Base-by-base conservation (phyloP, 768 basidiomycete genomes). In the Panaeolus cyanescens region DNA sequence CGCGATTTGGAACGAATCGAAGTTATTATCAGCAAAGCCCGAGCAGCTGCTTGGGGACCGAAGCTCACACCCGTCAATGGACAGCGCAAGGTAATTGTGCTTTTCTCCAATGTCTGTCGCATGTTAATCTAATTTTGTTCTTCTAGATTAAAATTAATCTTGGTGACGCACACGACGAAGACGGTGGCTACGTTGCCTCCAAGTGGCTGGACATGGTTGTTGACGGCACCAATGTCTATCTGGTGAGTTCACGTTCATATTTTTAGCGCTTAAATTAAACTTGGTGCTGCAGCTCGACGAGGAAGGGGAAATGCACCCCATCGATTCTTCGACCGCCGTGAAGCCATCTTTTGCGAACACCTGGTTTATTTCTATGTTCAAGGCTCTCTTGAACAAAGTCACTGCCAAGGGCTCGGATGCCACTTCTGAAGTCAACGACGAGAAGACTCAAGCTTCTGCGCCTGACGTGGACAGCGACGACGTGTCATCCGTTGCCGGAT, bases 171-270 rank as follows among this genome's bases (percentile, higher is more conserved):
- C 75, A 76, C 54, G 85, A 88, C 64, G 87, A 85, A 60, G 86
- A 85, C 57, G 89, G 88, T 4, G 81, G 83, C 60, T 63, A 73
- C 17, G 69, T 77, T 22, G 71, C 73, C 31, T 83, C 80, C 7
- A 84, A 81, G 71, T 82, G 76, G 75, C 77, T 94, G 61, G 92
- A 95, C 62, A 87, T 94, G 87, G 80, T 93, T 19, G 93, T 96
- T 10, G 90, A 93, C 61, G 87, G 87, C 42, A 77, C 83, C 40
- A 70, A 87, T 34, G 92, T 95, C 37, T 95, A 84, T 75, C 80
- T 94, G 59, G 91, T 93, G 70, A 72, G 90, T 82, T 34, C 30
- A n/a, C 7, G 28, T 56, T 45, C 32, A 32, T 54, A 10, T 54
- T 37, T n/a, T 30, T 22, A 17, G 30, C 31, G 56, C 8, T 36